These are phyloP conservation scores for Apiospora rasikravindrae DNA, from an alignment of 2,329 filamentous ascomycete species.

Conservation along the genomic window DNA sequence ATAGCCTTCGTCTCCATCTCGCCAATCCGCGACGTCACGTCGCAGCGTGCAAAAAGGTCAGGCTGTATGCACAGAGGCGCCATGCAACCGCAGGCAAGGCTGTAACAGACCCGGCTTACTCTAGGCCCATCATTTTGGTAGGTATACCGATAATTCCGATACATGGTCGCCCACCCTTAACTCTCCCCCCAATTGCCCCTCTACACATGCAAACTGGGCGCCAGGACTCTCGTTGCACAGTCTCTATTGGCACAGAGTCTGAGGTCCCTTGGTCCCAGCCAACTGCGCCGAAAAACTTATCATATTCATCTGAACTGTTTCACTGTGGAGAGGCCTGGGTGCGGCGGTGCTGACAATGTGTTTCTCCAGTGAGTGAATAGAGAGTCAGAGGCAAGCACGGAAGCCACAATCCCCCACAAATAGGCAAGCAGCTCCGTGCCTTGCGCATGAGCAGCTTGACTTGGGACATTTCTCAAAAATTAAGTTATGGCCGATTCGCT, in stretches of 20 bases:
- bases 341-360: not conserved
- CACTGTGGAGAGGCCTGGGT: not conserved
- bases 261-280: not conserved
- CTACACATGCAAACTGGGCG: not conserved
- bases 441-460: conserved; percentile 11
- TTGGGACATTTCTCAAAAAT: conserved; percentile 8
- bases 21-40: not conserved
- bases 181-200: not conserved
- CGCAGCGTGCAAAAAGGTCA: not conserved
- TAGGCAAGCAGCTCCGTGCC: conserved; percentile 16
- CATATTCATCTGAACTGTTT: not conserved
- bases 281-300: not conserved
- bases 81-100: not conserved
- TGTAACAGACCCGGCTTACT: not conserved
- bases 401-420: not conserved
- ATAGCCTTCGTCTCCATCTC: not conserved
- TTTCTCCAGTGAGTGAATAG: conserved; percentile 8
- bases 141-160: not conserved
- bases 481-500: conserved; percentile 15
- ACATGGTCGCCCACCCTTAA: not conserved
- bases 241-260: not conserved
- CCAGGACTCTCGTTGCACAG: not conserved
- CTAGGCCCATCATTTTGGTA: not conserved
- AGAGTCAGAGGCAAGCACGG: conserved; percentile 5
- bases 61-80: not conserved